A percentile compares a stretch with the other conserved stretches of the same genome.
These are phyloP conservation scores for Xylariaceae sp. DNA, from an alignment of 2,329 filamentous ascomycete genomes.

Conservation along the genomic window DNA sequence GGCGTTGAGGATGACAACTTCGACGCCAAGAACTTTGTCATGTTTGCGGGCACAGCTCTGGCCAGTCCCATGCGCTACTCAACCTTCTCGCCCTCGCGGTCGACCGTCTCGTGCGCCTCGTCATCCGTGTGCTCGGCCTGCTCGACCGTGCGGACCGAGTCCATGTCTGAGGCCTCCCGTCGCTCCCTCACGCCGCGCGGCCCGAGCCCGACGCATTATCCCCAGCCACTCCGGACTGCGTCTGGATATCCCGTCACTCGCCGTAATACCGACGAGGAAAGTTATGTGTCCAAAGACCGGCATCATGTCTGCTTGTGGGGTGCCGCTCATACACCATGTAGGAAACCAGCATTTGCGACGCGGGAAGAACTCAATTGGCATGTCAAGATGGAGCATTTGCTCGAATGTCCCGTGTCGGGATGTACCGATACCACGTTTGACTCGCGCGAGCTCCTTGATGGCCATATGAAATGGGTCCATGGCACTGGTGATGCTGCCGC, in stretches of 20 bases:
- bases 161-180: slow-evolving; percentile 13
- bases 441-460: slow-evolving; percentile 35
- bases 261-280: background rate
- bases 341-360: slow-evolving; percentile 35
- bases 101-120: slow-evolving; percentile 20
- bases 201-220: too few species aligned
- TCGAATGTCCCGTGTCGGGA: slow-evolving; percentile 39
- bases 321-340: slow-evolving; percentile 32
- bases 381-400: slow-evolving; percentile 42
- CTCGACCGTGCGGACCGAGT: slow-evolving; percentile 23
- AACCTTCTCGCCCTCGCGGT: slow-evolving; percentile 15
- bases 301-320: slow-evolving; percentile 40
- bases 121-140: slow-evolving; percentile 15
- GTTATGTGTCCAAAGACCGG: slow-evolving; percentile 17
- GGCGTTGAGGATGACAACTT: slow-evolving; percentile 14
- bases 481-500: slow-evolving; percentile 17
- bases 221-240: background rate
- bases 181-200: background rate
- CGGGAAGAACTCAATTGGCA: slow-evolving; percentile 40
- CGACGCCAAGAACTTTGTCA: background rate
- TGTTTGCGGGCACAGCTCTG: background rate
- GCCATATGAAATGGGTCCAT: slow-evolving; percentile 39
- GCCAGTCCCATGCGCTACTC: slow-evolving; percentile 17
- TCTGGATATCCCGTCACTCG: background rate
- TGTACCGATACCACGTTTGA: slow-evolving; percentile 38